phyloP scores from a whole-genome alignment of 306 rosid species.

The Quercus bicolor region DNA sequence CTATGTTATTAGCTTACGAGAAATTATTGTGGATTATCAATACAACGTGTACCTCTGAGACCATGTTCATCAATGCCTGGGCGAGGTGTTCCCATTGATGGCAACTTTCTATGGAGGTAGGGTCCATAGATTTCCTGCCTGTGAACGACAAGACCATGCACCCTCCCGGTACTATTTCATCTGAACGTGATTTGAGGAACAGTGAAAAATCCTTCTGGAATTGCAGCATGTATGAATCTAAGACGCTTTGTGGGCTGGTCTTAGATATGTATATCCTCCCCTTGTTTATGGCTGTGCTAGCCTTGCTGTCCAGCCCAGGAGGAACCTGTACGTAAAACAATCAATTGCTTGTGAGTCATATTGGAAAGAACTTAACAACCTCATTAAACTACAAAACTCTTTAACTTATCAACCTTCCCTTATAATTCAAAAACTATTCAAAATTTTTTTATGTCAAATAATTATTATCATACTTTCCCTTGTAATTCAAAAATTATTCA shows the following conservation, averaged over 20 bases:
- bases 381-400: fast-evolving
- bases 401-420: too few relatives aligned
- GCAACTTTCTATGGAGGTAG: slow-evolving; percentile 40
- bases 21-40: neutral
- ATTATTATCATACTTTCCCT: too few relatives aligned
- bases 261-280: slow-evolving; percentile 65
- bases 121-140: slow-evolving; percentile 53
- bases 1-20: neutral
- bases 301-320: slow-evolving; percentile 17
- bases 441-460: too few relatives aligned
- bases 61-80: slow-evolving; percentile 52
- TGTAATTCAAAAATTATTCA: too few relatives aligned
- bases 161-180: slow-evolving; percentile 48
- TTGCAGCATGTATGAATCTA: slow-evolving; percentile 58
- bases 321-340: slow-evolving; percentile 37
- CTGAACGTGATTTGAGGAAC: slow-evolving; percentile 52
- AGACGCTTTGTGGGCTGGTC: slow-evolving; percentile 52
- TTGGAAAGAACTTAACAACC: too few relatives aligned
- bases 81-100: slow-evolving; percentile 73
- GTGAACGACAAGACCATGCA: slow-evolving; percentile 63
- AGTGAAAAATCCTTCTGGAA: slow-evolving; percentile 44
- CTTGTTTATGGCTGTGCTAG: slow-evolving; percentile 34
- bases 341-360: neutral
- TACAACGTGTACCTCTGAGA: slow-evolving; percentile 35
- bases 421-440: too few relatives aligned